Evolutionary conservation across 2,329 filamentous ascomycete species (phyloP), one percentile per base, ranked within the genome.

Genomic region (Pseudocercospora crystallina): DNA sequence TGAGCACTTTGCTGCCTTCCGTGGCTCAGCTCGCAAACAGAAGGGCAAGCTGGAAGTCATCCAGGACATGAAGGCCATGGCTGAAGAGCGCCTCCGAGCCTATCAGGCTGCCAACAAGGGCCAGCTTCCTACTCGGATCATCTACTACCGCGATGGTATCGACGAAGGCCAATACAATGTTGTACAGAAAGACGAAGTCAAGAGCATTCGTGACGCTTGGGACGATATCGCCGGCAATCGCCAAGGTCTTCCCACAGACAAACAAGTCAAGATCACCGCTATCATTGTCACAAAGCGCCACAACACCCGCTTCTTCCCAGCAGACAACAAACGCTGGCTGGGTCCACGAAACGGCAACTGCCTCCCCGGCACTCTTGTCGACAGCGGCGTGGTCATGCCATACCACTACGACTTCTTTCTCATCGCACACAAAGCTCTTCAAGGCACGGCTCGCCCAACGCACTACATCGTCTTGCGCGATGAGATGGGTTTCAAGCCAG

Each of bases 311-410:
- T 73, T 76, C 59, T 76, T 67, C 49, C 61, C 68, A 1, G 53
- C 32, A 11, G 37, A 46, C 2, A 3, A 26, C 17, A 17, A 40
- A 60, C 91, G 96, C 62, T 84, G 14, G 1, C 15, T 32, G 5
- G 12, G 12, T 5, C 5, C 10, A 2, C 20, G 2, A 11, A 62
- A 59, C 35, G 49, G 48, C 14, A 71, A 71, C 47, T 56, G 59
- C n/a, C 30, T 33, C 3, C 61, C 69, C 0, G 67, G 69, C 2
- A 60, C 62, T 1, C 44, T 65, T 1, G 67, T 72, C 5, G 67
- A 72, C 20, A 30, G 41, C 0, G 51, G 45, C 4, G 58, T 72
- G 29, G 70, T 65, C 5, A 29, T 40, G 7, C 54, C 58, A 5
- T 62, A 60, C 49, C 62, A 59, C 49, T 53, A 50, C n/a, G 67